Percentiles rank a stretch among this genome's conserved stretches.
Evolutionary conservation across 2,329 filamentous ascomycete species (phyloP).

Genomic region (Trichoderma sp.): DNA sequence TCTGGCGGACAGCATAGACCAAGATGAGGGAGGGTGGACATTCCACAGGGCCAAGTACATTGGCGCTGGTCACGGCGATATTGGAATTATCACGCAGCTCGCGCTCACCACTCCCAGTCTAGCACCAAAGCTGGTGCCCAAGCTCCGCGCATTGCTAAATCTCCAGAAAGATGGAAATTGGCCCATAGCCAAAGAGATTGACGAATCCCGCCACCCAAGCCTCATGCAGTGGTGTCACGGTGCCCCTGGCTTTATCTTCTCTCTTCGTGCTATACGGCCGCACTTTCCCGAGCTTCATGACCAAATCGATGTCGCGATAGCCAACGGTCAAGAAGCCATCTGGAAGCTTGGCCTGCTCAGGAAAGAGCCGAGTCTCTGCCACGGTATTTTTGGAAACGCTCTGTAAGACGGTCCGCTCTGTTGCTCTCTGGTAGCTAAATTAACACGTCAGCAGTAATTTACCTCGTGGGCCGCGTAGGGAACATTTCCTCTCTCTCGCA

Average conservation of each 20-base stretch:
- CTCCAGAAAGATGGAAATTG: slow-evolving; percentile 64
- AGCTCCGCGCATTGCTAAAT: slow-evolving; percentile 54
- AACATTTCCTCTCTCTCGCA: slow-evolving; percentile 58
- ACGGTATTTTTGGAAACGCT: slow-evolving; percentile 63
- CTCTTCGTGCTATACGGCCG: slow-evolving; percentile 52
- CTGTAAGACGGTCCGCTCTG: slow-evolving; percentile 41
- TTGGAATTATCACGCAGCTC: slow-evolving; percentile 69
- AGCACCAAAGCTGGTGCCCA: slow-evolving; percentile 50
- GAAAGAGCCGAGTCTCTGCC: slow-evolving; percentile 64
- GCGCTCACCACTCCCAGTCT: slow-evolving; percentile 55
- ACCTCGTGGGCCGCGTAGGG: slow-evolving; percentile 33
- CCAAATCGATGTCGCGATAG: slow-evolving; percentile 52
- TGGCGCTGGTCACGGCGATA: slow-evolving; percentile 64
- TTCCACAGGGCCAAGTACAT: slow-evolving; percentile 62
- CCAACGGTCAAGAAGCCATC: slow-evolving; percentile 49
- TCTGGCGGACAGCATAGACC: slow-evolving; percentile 43
- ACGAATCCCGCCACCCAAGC: slow-evolving; percentile 31
- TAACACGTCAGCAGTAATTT: slow-evolving; percentile 27
- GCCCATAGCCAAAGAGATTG: slow-evolving; percentile 39
- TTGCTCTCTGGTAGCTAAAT: background rate
- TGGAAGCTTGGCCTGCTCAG: slow-evolving; percentile 57
- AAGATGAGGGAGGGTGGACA: slow-evolving; percentile 51
- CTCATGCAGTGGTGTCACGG: slow-evolving; percentile 65
- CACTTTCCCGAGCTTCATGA: slow-evolving; percentile 54
- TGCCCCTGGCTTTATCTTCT: slow-evolving; percentile 59